phyloP scores from a whole-genome alignment of 768 basidiomycete species.

The Strobilomyces dryophilus region DNA sequence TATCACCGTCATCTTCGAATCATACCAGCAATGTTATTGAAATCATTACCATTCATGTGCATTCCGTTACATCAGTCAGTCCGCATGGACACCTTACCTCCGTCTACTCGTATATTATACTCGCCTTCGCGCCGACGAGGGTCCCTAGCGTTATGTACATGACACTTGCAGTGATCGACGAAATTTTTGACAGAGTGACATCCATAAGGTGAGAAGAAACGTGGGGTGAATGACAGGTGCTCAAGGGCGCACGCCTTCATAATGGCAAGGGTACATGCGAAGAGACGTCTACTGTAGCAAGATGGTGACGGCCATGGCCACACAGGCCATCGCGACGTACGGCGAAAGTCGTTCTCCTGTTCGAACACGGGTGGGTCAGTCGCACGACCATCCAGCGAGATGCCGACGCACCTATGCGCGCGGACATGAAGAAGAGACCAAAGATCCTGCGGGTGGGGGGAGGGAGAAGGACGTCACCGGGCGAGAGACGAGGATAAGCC shows the following conservation, averaged over 20 bases:
- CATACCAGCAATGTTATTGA: constrained; percentile 3
- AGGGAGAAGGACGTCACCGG: neutral
- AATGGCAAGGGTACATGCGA: neutral
- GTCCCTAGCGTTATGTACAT: no score
- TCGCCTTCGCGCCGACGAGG: neutral
- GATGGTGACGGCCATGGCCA: constrained; percentile 86
- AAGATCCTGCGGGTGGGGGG: constrained; percentile 66
- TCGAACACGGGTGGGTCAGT: neutral
- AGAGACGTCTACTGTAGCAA: constrained; percentile 36
- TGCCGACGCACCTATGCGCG: constrained; percentile 74
- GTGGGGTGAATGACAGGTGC: neutral
- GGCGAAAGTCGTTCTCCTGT: constrained; percentile 93
- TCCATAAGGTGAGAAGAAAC: neutral
- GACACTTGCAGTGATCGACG: no score
- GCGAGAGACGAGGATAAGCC: neutral
- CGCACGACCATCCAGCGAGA: no score
- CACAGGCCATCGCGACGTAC: constrained; percentile 89
- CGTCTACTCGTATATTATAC: neutral
- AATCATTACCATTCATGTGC: constrained; percentile 1
- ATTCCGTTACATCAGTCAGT: neutral
- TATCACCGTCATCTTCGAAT: neutral
- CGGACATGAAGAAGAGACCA: constrained; percentile 92
- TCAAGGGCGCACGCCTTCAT: neutral
- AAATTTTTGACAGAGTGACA: neutral
- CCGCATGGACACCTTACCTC: neutral